Percentiles rank a stretch among this genome's conserved stretches.
Evolutionary conservation across 148 eudicot genomes (phyloP).

Genomic region (Rhododendron ovatum): DNA sequence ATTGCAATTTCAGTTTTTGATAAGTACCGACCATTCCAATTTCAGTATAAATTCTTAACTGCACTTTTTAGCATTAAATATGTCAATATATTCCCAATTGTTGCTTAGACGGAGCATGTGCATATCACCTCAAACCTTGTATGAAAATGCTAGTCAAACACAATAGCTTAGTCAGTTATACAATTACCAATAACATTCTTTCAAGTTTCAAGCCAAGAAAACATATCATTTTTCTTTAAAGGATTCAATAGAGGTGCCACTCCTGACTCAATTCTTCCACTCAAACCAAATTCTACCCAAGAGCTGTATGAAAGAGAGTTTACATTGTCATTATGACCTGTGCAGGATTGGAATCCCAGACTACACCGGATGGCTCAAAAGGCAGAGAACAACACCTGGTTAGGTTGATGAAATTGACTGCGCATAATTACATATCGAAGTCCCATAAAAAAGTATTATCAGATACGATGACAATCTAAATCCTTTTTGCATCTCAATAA

Average conservation of each 20-base stretch:
- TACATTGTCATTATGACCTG: neutral
- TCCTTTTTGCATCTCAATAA: neutral
- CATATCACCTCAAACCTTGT: neutral
- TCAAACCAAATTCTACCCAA: neutral
- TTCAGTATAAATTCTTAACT: neutral
- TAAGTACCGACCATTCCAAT: neutral
- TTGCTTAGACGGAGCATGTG: neutral
- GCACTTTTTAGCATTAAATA: neutral
- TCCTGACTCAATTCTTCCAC: neutral
- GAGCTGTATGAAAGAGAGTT: neutral
- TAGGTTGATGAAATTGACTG: neutral
- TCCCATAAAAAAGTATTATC: neutral
- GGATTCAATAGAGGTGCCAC: neutral
- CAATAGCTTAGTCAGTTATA: neutral
- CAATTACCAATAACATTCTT: neutral
- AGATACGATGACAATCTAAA: neutral
- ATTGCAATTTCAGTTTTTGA: neutral
- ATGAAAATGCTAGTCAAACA: neutral
- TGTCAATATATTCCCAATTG: neutral
- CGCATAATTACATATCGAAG: neutral
- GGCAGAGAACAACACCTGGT: neutral
- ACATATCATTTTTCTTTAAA: neutral
- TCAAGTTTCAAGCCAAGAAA: neutral
- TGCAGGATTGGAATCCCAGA: neutral
- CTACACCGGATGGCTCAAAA: neutral